Evolutionary conservation across 257 asterid species (phyloP).

Genomic region (Mentha longifolia): DNA sequence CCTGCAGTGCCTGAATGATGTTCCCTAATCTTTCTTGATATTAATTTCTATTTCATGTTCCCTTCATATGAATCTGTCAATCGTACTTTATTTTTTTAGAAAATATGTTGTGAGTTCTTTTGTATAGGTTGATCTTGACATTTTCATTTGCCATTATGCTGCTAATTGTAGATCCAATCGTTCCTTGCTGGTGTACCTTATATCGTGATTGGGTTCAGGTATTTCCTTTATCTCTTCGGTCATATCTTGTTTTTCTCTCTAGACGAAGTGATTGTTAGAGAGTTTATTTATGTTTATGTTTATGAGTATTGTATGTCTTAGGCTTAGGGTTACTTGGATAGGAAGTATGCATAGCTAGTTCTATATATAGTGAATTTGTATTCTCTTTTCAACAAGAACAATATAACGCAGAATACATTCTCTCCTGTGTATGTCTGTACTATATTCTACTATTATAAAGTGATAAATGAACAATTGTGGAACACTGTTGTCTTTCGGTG

Average conservation of each 20-base stretch:
- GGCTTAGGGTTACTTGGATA: no score
- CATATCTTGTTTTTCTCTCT: not conserved
- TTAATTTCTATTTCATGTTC: conserved; percentile 3
- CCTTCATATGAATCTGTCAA: conserved; percentile 6
- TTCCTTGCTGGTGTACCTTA: conserved; percentile 97
- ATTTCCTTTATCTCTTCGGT: conserved; percentile 15
- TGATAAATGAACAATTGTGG: conserved; percentile 2
- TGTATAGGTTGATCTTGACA: not conserved
- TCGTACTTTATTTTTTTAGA: not conserved
- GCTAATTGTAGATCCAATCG: conserved; percentile 80
- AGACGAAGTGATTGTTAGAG: no score
- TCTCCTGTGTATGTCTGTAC: no score
- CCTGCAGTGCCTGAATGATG: conserved; percentile 14
- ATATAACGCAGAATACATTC: no score
- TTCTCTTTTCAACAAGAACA: no score
- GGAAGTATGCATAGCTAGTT: no score
- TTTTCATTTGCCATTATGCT: conserved; percentile 7
- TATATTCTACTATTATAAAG: no score
- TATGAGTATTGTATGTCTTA: no score
- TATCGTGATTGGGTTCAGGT: conserved; percentile 93
- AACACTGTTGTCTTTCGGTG: not conserved
- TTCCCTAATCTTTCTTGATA: conserved; percentile 4
- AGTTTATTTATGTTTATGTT: no score
- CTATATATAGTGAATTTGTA: no score
- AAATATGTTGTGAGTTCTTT: not conserved